phyloP scores from a whole-genome alignment of 805 yeast genomes.

The Candida sanyiensis region DNA sequence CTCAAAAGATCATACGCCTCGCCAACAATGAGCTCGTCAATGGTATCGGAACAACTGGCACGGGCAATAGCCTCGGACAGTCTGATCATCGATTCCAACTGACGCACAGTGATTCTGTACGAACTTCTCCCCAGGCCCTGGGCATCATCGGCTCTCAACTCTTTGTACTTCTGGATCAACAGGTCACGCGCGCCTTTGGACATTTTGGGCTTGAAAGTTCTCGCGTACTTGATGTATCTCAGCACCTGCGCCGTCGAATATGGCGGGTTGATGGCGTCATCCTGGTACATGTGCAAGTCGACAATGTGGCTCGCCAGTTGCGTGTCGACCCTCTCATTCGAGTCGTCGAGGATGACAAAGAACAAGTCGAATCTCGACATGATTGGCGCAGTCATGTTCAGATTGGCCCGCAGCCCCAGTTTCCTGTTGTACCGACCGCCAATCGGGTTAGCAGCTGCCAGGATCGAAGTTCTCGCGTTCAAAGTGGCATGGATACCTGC shows the following conservation, averaged over 20 bases:
- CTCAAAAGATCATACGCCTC: constrained; percentile 89
- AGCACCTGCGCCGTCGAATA: constrained; percentile 82
- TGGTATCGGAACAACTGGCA: constrained; percentile 66
- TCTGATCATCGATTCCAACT: constrained; percentile 88
- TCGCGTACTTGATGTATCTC: constrained; percentile 85
- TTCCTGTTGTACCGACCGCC: constrained; percentile 95
- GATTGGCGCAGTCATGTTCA: constrained; percentile 96
- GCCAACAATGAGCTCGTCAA: constrained; percentile 81
- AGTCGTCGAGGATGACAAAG: constrained; percentile 90
- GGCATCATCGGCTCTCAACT: constrained; percentile 82
- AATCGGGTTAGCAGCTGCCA: constrained; percentile 98
- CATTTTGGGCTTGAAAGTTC: constrained; percentile 87
- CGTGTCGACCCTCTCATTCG: constrained; percentile 86
- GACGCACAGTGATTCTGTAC: constrained; percentile 94
- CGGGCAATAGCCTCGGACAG: constrained; percentile 94
- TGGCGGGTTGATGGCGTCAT: constrained; percentile 86
- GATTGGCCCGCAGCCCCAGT: constrained; percentile 73
- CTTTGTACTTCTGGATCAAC: constrained; percentile 75
- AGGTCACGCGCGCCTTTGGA: constrained; percentile 73
- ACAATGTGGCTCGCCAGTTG: constrained; percentile 91
- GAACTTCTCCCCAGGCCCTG: constrained; percentile 82
- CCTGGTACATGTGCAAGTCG: constrained; percentile 84
- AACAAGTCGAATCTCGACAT: constrained; percentile 97
- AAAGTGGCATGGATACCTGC: constrained; percentile 98
- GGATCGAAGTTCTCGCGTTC: constrained; percentile 91